Evolutionary conservation across 306 rosid genomes (phyloP).

Genomic region (Cicer pinnatifidum): DNA sequence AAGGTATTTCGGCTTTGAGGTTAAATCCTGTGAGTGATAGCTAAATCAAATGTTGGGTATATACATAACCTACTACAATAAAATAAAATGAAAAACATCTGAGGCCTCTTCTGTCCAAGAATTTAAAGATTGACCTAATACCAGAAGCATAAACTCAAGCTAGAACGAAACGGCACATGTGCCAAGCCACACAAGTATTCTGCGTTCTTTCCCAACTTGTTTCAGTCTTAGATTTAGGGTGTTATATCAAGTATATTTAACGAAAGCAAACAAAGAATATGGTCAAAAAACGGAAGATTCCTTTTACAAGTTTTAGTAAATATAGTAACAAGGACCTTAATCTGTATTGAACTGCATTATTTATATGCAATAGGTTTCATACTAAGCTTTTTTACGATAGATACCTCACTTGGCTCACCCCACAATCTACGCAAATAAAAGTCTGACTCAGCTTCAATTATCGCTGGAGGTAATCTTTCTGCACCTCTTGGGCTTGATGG

Average conservation of each 20-base stretch:
- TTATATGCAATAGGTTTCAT: conserved; percentile 31
- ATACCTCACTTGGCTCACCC: conserved; percentile 94
- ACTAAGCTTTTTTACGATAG: conserved; percentile 40
- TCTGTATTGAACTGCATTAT: conserved; percentile 20
- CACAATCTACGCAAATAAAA: conserved; percentile 86
- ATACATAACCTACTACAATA: conserved; percentile 29
- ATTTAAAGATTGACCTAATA: conserved; percentile 28
- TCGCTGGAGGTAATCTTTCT: conserved; percentile 81
- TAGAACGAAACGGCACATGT: conserved; percentile 34
- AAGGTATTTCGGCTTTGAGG: conserved; percentile 78
- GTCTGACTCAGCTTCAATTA: conserved; percentile 82
- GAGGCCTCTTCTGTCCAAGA: conserved; percentile 27
- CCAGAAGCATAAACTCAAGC: conserved; percentile 40
- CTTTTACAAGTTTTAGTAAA: conserved; percentile 16
- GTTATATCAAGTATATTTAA: conserved; percentile 31
- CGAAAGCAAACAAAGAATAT: conserved; percentile 28
- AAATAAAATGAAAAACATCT: conserved; percentile 20
- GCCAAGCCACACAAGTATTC: conserved; percentile 31
- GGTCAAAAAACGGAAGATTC: neutral
- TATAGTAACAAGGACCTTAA: neutral
- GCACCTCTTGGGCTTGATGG: conserved; percentile 98
- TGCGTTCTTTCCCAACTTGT: neutral
- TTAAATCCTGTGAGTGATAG: conserved; percentile 76
- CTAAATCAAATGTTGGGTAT: conserved; percentile 48
- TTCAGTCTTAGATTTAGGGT: conserved; percentile 14